Conservation (phyloP, 208 protist species). For the Crithidia thermophila region DNA sequence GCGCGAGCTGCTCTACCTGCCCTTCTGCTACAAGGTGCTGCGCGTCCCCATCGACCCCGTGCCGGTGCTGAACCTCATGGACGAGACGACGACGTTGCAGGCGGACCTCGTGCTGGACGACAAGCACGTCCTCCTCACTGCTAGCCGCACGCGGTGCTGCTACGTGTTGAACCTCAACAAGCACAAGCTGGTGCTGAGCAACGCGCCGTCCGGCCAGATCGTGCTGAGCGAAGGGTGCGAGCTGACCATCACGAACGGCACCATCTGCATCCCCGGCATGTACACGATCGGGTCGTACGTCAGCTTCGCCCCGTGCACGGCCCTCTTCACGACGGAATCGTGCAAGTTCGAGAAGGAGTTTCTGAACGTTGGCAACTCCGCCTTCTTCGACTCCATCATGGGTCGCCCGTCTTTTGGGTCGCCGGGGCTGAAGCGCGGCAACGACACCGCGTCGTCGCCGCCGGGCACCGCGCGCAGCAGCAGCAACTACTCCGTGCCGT, state of each 20-base stretch:
- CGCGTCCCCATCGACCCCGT: slow-evolving; percentile 63
- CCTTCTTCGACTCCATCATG: slow-evolving; percentile 29
- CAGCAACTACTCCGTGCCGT: slow-evolving; percentile 3
- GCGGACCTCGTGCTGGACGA: slow-evolving; percentile 64
- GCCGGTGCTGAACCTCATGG: slow-evolving; percentile 53
- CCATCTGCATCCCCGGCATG: slow-evolving; percentile 76
- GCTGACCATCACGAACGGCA: slow-evolving; percentile 86
- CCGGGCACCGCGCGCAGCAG: background rate
- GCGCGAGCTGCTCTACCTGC: slow-evolving; percentile 73
- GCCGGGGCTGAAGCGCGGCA: background rate
- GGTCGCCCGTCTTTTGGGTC: slow-evolving; percentile 4
- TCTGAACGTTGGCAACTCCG: slow-evolving; percentile 35
- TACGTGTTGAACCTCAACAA: slow-evolving; percentile 78
- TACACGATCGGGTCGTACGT: slow-evolving; percentile 86
- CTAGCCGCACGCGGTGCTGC: slow-evolving; percentile 63
- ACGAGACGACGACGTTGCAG: slow-evolving; percentile 54
- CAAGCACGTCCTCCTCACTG: slow-evolving; percentile 71
- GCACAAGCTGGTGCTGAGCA: slow-evolving; percentile 59
- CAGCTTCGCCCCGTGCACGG: slow-evolving; percentile 64
- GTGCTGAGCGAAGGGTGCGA: slow-evolving; percentile 80
- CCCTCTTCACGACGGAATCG: slow-evolving; percentile 55
- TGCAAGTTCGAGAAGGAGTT: slow-evolving; percentile 74
- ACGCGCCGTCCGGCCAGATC: slow-evolving; percentile 58
- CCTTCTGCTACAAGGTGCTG: slow-evolving; percentile 78
- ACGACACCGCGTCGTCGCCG: slow-evolving; percentile 8